Evolutionary conservation across 2,329 filamentous ascomycete genomes (phyloP).

Genomic region (Ophiostoma montium): DNA sequence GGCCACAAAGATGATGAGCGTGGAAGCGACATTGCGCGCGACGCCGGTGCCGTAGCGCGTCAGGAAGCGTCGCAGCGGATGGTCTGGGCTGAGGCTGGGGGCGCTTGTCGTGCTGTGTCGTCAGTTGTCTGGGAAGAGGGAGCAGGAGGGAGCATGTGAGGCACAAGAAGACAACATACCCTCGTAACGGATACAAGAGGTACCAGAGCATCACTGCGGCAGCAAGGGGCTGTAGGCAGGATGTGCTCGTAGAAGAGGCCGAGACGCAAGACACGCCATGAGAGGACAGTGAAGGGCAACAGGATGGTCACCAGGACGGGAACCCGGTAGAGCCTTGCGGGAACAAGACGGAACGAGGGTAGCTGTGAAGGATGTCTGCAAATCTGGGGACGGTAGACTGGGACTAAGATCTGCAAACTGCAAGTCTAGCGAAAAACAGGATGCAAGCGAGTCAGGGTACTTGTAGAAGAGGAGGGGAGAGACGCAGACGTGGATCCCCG

Average conservation of each 20-base stretch:
- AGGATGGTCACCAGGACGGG: not conserved
- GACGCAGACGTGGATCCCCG: too few species aligned
- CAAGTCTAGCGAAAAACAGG: too few species aligned
- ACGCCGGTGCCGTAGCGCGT: slow-evolving; percentile 56
- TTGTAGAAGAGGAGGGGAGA: too few species aligned
- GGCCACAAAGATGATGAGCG: slow-evolving; percentile 60
- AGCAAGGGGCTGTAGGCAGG: not conserved
- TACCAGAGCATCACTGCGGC: slow-evolving; percentile 53
- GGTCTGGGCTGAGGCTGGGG: slow-evolving; percentile 46
- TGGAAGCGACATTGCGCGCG: slow-evolving; percentile 58
- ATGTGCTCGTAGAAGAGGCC: not conserved
- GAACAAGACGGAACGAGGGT: too few species aligned
- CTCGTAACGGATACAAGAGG: slow-evolving; percentile 61
- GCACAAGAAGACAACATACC: slow-evolving; percentile 46
- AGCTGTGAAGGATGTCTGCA: too few species aligned
- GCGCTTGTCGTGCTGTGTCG: slow-evolving; percentile 54
- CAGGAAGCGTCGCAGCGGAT: slow-evolving; percentile 52
- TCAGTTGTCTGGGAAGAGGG: slow-evolving; percentile 33
- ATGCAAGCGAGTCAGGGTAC: too few species aligned
- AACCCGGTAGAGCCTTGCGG: too few species aligned
- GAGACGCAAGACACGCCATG: not conserved
- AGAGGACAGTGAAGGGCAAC: too few species aligned
- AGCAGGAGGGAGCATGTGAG: slow-evolving; percentile 31
- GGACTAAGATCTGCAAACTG: too few species aligned
- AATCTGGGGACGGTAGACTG: too few species aligned